Conservation (phyloP, 805 yeast species). For the Cephaloascus fragrans region DNA sequence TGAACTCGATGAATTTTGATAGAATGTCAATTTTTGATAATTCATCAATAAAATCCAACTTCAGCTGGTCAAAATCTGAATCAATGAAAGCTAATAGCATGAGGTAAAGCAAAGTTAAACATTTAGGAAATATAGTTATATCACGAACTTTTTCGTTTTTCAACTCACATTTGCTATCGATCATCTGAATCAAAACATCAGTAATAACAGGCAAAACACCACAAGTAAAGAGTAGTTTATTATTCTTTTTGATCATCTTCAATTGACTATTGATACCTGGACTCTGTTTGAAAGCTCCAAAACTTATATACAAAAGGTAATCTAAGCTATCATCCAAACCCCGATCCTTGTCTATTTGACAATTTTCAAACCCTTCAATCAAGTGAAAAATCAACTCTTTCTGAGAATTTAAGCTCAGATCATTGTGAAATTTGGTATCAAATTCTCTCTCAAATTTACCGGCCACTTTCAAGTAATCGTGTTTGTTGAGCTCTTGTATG, state of each 20-base stretch:
- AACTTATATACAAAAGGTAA: neutral
- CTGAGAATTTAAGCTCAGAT: neutral
- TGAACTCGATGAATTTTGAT: slow-evolving; percentile 30
- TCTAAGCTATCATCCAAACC: neutral
- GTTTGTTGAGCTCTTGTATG: slow-evolving; percentile 13
- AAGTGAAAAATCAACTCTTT: neutral
- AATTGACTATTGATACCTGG: neutral
- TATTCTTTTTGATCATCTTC: neutral
- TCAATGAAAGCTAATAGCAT: slow-evolving; percentile 15
- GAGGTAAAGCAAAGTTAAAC: slow-evolving; percentile 25
- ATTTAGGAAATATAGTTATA: slow-evolving; percentile 14
- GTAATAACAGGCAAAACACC: neutral
- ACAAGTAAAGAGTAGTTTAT: neutral
- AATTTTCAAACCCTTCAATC: neutral
- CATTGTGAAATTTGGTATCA: neutral
- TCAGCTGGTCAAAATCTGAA: slow-evolving; percentile 3
- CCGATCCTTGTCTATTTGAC: neutral
- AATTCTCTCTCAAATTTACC: neutral
- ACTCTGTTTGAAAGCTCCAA: neutral
- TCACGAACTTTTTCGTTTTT: neutral
- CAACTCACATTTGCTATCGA: neutral
- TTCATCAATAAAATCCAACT: slow-evolving; percentile 7
- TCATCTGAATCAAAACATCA: neutral
- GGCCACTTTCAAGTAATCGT: slow-evolving; percentile 6
- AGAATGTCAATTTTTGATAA: slow-evolving; percentile 29